Percentiles rank a stretch among this genome's conserved stretches.
These are phyloP conservation scores for Macrocystidia cucumis DNA, from an alignment of 1,284 basidiomycete species.

Conservation along the genomic window DNA sequence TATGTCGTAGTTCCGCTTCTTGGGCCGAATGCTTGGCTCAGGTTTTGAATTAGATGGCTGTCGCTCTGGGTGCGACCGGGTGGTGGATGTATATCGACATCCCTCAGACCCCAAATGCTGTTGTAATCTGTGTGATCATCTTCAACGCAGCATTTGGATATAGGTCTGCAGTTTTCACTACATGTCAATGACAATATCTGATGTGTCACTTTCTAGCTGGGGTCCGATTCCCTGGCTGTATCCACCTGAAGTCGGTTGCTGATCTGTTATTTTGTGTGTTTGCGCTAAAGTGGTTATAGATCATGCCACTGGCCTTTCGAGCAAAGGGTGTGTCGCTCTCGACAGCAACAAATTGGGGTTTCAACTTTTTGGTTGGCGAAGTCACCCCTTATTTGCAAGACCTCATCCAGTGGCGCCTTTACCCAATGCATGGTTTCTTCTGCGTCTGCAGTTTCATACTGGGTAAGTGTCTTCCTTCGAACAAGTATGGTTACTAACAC, in stretches of 20 bases:
- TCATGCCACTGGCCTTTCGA: constrained; percentile 85
- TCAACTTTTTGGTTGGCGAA: constrained; percentile 88
- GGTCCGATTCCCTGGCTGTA: constrained; percentile 86
- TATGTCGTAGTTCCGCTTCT: constrained; percentile 28
- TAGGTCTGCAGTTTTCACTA: constrained; percentile 27
- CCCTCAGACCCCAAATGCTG: constrained; percentile 78
- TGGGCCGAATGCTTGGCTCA: constrained; percentile 5
- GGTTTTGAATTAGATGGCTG: constrained; percentile 53
- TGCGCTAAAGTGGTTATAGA: constrained; percentile 39
- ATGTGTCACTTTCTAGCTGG: constrained; percentile 35
- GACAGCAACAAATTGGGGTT: constrained; percentile 72
- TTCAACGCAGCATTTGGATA: constrained; percentile 95
- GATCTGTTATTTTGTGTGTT: constrained; percentile 2
- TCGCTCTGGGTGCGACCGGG: constrained; percentile 72
- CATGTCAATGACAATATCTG: constrained; percentile 2
- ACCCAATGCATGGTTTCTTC: constrained; percentile 96
- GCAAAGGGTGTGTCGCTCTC: constrained; percentile 94
- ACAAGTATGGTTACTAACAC: constrained; percentile 6
- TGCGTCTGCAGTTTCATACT: constrained; percentile 84
- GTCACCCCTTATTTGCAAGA: constrained; percentile 88
- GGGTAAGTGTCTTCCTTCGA: constrained; percentile 30
- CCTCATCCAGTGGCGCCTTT: constrained; percentile 86
- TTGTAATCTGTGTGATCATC: constrained; percentile 87
- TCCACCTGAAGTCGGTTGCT: constrained; percentile 62
- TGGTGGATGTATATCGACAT: constrained; percentile 94